Evolutionary conservation across 2,329 filamentous ascomycete genomes (phyloP), one percentile per base, ranked within the genome.

Genomic region (Penicillium occitanis): DNA sequence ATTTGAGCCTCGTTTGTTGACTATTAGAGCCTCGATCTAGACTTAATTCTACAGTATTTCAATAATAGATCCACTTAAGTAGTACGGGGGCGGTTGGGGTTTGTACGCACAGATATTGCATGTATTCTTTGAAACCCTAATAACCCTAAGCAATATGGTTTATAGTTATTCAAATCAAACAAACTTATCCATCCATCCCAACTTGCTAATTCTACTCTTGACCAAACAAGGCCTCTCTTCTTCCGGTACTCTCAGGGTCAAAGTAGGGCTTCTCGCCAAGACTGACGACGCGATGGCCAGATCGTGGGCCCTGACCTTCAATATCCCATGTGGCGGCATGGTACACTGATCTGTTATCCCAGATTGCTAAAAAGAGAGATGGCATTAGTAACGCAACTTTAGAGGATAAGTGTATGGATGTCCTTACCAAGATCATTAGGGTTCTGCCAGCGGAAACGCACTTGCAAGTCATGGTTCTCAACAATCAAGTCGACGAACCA

Each of bases 211-310:
- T 40, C 13, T 40, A 40, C 37, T 40, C 13, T 17, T 42, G 1
- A 42, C 42, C 17, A 4, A 53, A 53, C 8, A 55, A 42, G 0
- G 30, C 63, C 3, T 48, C 53, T 0, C 33, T 1, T 30, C 63
- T 63, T 60, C 51, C 28, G 55, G 69, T 73, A 44, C 74, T 75
- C 35, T 71, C 69, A 7, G 74, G 74, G 57, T 77, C 76, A 11
- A 78, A 66, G 64, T 74, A 78, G 2, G 76, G 76, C 14, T 65
- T 66, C 65, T 78, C 76, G 11, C 75, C 76, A 35, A 77, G 71
- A 44, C 76, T 72, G 25, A 67, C 63, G 13, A 44, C 59, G 7
- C 63, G n/a, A 11, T 61, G 57, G 8, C 59, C 66, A 55, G 55
- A 37, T 19, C 58, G 51, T 5, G 44, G 28, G 6, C 63, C 66